Conservation (phyloP, 2,329 filamentous ascomycete genomes). For the Fusarium sp. region DNA sequence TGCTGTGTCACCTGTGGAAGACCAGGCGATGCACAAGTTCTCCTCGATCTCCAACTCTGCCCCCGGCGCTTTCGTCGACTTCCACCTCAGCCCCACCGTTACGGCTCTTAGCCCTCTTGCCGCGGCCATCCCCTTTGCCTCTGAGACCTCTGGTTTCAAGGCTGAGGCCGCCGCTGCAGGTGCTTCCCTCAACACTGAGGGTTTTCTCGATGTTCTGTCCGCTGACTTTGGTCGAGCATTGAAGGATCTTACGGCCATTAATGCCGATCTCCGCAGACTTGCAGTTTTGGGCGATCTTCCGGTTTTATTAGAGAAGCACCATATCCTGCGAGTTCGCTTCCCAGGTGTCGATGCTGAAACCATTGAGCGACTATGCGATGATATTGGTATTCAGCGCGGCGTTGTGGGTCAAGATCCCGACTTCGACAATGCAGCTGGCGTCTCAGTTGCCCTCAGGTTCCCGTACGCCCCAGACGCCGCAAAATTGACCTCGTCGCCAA, state of each 20-base stretch:
- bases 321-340: constrained; percentile 85
- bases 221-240: constrained; percentile 90
- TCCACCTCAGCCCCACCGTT: constrained; percentile 88
- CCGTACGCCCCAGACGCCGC: constrained; percentile 80
- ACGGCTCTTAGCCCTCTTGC: constrained; percentile 85
- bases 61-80: constrained; percentile 89
- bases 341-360: constrained; percentile 89
- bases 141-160: constrained; percentile 61
- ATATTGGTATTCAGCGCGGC: constrained; percentile 87
- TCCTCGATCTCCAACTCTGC: constrained; percentile 67
- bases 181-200: constrained; percentile 82
- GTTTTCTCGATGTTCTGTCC: constrained; percentile 87
- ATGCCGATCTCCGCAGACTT: constrained; percentile 86
- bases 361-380: constrained; percentile 86
- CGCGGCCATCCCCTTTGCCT: constrained; percentile 65
- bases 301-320: constrained; percentile 77
- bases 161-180: constrained; percentile 58
- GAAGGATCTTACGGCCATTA: constrained; percentile 83
- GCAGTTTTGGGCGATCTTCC: constrained; percentile 86
- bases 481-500: constrained; percentile 61
- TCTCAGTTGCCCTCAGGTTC: constrained; percentile 83
- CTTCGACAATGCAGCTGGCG: constrained; percentile 77
- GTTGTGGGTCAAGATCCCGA: constrained; percentile 82
- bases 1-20: constrained; percentile 80
- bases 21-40: constrained; percentile 79